phyloP scores from a whole-genome alignment of 1,284 basidiomycete species.

The Pseudozyma sp. region DNA sequence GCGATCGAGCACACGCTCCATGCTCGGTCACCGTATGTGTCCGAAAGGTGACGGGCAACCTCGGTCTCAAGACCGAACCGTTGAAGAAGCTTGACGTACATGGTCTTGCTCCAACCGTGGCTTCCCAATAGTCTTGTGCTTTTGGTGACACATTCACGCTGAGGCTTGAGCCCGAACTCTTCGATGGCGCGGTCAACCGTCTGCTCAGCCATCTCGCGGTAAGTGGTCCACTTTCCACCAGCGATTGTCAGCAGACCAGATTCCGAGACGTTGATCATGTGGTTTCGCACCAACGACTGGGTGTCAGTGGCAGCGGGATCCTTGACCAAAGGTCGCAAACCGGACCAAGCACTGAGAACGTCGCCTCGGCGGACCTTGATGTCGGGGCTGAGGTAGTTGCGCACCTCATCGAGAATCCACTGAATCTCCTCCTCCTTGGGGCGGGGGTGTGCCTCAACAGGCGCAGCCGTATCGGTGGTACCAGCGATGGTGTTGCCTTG shows the following conservation, averaged over 20 bases:
- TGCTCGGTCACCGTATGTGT: constrained; percentile 93
- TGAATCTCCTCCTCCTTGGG: constrained; percentile 94
- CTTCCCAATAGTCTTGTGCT: constrained; percentile 87
- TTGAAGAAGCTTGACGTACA: constrained; percentile 97
- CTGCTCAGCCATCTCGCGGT: constrained; percentile 92
- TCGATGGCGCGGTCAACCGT: constrained; percentile 89
- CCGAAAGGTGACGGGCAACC: constrained; percentile 91
- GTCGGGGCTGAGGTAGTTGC: constrained; percentile 88
- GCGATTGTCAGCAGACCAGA: constrained; percentile 92
- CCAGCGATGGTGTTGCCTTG: constrained; percentile 97
- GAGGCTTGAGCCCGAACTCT: constrained; percentile 78
- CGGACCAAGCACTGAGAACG: constrained; percentile 95
- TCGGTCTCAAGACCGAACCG: constrained; percentile 85
- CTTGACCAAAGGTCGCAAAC: constrained; percentile 87
- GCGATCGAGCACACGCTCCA: constrained; percentile 91
- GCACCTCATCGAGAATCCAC: constrained; percentile 93
- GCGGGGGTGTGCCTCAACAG: constrained; percentile 81
- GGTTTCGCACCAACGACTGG: constrained; percentile 90
- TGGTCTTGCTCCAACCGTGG: constrained; percentile 92
- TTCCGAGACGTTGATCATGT: constrained; percentile 87
- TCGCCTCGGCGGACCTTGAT: constrained; percentile 95
- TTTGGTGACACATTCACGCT: constrained; percentile 79
- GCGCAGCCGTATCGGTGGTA: constrained; percentile 88
- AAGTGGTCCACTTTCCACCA: constrained; percentile 99
- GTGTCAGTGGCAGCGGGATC: constrained; percentile 85